Evolutionary conservation across 2,329 filamentous ascomycete species (phyloP).

Genomic region (Keithomyces neogunnii): DNA sequence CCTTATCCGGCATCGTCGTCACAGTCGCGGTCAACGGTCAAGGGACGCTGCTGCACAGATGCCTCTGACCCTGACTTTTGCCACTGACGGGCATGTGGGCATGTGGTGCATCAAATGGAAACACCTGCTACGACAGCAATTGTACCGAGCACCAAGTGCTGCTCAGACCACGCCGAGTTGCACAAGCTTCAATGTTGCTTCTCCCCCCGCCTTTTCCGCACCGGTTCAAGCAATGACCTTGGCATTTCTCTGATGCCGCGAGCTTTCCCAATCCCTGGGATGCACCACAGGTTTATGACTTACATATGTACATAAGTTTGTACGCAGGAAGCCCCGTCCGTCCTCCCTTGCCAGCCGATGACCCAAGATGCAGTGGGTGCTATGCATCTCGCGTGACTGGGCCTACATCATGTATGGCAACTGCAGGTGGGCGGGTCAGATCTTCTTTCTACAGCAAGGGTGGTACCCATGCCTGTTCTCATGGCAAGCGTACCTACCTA

Average conservation of each 20-base stretch:
- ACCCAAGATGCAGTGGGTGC: constrained; percentile 8
- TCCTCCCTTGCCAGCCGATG: background rate
- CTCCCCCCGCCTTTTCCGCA: background rate
- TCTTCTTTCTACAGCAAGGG: constrained; percentile 5
- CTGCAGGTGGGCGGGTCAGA: constrained; percentile 8
- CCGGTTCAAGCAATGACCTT: background rate
- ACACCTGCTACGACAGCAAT: no score
- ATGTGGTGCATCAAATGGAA: no score
- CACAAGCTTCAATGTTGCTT: background rate
- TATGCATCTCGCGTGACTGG: constrained; percentile 9
- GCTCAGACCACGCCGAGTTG: no score
- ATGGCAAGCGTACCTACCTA: no score
- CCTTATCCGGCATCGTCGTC: no score
- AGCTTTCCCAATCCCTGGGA: background rate
- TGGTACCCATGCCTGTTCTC: background rate
- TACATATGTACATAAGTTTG: constrained; percentile 1
- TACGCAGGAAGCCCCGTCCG: background rate
- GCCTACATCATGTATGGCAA: background rate
- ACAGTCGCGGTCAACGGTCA: no score
- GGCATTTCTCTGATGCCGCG: background rate
- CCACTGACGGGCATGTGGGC: no score
- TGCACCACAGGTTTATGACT: background rate
- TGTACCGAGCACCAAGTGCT: no score
- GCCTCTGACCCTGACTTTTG: no score
- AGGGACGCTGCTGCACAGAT: no score